Percentiles rank a stretch among this genome's conserved stretches.
These are phyloP conservation scores for Exophiala alcalophila DNA, from an alignment of 2,329 filamentous ascomycete genomes.

Conservation along the genomic window DNA sequence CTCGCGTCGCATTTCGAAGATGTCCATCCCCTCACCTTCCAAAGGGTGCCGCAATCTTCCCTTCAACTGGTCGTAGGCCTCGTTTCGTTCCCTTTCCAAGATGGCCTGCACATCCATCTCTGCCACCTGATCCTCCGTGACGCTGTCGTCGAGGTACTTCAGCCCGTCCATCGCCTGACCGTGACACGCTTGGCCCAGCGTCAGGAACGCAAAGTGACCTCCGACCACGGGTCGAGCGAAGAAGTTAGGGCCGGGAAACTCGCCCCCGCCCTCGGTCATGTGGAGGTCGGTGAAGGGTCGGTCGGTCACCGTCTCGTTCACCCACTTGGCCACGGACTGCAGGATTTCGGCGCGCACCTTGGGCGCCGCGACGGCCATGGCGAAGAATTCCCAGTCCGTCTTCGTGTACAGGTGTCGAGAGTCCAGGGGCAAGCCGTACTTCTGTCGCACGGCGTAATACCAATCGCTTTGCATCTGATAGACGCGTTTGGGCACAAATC, in stretches of 20 bases:
- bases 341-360: constrained; percentile 68
- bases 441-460: constrained; percentile 76
- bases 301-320: constrained; percentile 78
- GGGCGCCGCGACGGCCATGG: constrained; percentile 69
- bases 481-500: constrained; percentile 70
- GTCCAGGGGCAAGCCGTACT: constrained; percentile 79
- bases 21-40: no score
- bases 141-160: constrained; percentile 43
- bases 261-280: constrained; percentile 69
- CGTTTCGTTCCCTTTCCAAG: constrained; percentile 20
- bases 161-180: constrained; percentile 63
- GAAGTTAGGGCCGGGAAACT: constrained; percentile 71
- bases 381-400: constrained; percentile 89
- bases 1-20: no score
- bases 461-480: constrained; percentile 78
- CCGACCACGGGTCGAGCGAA: constrained; percentile 81
- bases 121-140: no score
- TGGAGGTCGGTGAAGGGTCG: constrained; percentile 79
- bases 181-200: constrained; percentile 75
- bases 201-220: constrained; percentile 80
- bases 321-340: constrained; percentile 70
- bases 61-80: no score
- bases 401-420: constrained; percentile 81
- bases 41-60: no score
- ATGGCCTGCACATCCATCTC: constrained; percentile 25